phyloP scores from a whole-genome alignment of 768 basidiomycete species.

The Suillus tomentosus region DNA sequence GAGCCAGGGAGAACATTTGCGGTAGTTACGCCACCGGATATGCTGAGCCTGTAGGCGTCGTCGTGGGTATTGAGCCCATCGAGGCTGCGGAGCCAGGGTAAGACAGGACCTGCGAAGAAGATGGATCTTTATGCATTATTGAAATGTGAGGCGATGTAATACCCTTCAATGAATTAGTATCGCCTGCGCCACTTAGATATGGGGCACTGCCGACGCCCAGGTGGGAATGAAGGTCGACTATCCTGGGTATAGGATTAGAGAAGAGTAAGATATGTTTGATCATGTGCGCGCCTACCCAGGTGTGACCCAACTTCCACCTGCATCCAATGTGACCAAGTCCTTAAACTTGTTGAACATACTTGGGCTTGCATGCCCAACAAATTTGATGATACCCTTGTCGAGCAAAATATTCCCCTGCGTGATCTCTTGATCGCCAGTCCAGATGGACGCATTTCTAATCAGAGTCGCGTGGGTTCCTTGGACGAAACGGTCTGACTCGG shows the following conservation, averaged over 20 bases:
- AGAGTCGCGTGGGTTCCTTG: constrained; percentile 40
- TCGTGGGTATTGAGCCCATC: constrained; percentile 91
- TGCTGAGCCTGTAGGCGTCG: constrained; percentile 66
- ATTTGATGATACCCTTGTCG: constrained; percentile 40
- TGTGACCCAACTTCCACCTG: constrained; percentile 67
- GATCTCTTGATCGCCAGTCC: constrained; percentile 48
- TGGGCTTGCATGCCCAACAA: constrained; percentile 44
- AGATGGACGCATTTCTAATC: constrained; percentile 52
- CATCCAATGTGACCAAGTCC: constrained; percentile 60
- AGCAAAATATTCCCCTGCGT: constrained; percentile 42
- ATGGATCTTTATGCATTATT: constrained; percentile 3
- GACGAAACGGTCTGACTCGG: constrained; percentile 41
- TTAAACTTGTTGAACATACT: constrained; percentile 33
- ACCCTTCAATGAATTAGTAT: constrained; percentile 65
- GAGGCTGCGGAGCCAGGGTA: constrained; percentile 79
- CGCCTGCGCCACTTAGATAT: constrained; percentile 46
- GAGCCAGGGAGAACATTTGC: constrained; percentile 81
- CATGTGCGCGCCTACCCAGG: constrained; percentile 52
- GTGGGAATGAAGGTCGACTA: constrained; percentile 79
- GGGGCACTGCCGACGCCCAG: constrained; percentile 74
- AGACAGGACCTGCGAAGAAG: constrained; percentile 45
- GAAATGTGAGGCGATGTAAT: background rate
- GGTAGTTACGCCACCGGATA: constrained; percentile 89
- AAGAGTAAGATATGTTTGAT: constrained; percentile 13
- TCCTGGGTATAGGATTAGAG: constrained; percentile 31